phyloP scores from a whole-genome alignment of 768 basidiomycete species.

The Rossbeevera mucosa region DNA sequence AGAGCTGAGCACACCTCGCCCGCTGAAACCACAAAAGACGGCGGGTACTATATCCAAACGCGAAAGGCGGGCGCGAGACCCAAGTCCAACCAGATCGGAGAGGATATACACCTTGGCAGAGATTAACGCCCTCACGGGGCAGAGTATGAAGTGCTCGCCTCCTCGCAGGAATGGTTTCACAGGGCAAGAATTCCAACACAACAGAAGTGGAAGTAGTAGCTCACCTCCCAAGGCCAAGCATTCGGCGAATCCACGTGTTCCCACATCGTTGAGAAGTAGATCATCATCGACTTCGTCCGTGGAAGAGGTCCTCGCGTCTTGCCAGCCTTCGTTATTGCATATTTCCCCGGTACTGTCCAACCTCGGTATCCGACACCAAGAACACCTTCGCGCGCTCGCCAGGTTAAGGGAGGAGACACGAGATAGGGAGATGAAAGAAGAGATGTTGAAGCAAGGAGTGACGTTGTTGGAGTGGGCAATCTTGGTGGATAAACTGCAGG shows the following conservation, averaged over 20 bases:
- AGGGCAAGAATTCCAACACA: constrained; percentile 10
- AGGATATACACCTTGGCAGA: constrained; percentile 34
- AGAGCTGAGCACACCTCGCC: constrained; percentile 15
- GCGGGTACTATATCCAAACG: constrained; percentile 10
- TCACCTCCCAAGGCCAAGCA: constrained; percentile 19
- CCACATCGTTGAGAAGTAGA: constrained; percentile 16
- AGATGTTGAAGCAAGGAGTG: constrained; percentile 61
- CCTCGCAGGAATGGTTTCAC: constrained; percentile 14
- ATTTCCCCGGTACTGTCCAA: constrained; percentile 51
- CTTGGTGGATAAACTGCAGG: constrained; percentile 59
- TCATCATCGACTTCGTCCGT: constrained; percentile 41
- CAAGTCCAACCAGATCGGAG: constrained; percentile 30
- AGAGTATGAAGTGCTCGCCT: constrained; percentile 23
- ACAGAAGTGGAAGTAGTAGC: constrained; percentile 15
- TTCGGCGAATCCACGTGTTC: constrained; percentile 11
- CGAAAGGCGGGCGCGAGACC: constrained; percentile 17
- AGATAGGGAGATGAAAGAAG: constrained; percentile 65
- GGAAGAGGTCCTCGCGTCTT: constrained; percentile 53
- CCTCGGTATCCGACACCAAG: constrained; percentile 55
- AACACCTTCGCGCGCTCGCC: constrained; percentile 60
- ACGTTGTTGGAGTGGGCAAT: constrained; percentile 80
- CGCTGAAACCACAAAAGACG: constrained; percentile 18
- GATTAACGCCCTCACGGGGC: constrained; percentile 29
- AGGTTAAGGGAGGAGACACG: constrained; percentile 61
- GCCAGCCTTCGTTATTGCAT: constrained; percentile 62